Evolutionary conservation across 345 rosid genomes (phyloP), one percentile per base, ranked within the genome.

Genomic region (Salix viminalis): DNA sequence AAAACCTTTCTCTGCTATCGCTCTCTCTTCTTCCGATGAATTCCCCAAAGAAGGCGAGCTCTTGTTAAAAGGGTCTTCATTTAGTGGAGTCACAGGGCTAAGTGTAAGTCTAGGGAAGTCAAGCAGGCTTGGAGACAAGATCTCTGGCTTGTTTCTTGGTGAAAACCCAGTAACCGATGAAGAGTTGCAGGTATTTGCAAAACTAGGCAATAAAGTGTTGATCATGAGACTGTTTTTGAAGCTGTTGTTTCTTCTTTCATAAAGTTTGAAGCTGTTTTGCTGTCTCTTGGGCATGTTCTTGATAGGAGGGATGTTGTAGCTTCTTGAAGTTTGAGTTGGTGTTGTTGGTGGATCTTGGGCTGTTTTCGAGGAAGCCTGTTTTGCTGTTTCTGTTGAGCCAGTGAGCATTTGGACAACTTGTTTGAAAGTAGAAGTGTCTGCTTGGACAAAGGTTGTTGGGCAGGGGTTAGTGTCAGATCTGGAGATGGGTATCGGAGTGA

Each of bases 371-470:
- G 92, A 84, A 30, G 90, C 91, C 70, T 91, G 95, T 70, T 89
- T 94, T 18, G 84, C 92, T 9, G 91, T 85, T 72, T 90, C 92
- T 4, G 91, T 76, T 48, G 90, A 89, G 18, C 97, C 98, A 39
- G 98, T 92, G 26, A 92, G 97, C 97, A 92, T 88, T 78, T 94
- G 98, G 73, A 94, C 98, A 56, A 94, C 98, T 58, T 91, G 97
- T 81, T 91, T 94, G 94, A 92, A 94, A 82, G 85, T 87, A 66
- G 93, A 80, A 67, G 96, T 83, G 88, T 94, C 83, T 71, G 83
- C 83, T 76, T 94, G 98, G 67, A 94, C 97, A 72, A 94, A 94
- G 75, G 98, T 94, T 26, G 98, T 94, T 21, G 97, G 98, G 80
- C 90, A 91, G 76, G 98, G 98, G 83, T 88, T 94, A n/a, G 93